Conservation (phyloP, 2,329 filamentous ascomycete species). For the Biscogniauxia sp. region DNA sequence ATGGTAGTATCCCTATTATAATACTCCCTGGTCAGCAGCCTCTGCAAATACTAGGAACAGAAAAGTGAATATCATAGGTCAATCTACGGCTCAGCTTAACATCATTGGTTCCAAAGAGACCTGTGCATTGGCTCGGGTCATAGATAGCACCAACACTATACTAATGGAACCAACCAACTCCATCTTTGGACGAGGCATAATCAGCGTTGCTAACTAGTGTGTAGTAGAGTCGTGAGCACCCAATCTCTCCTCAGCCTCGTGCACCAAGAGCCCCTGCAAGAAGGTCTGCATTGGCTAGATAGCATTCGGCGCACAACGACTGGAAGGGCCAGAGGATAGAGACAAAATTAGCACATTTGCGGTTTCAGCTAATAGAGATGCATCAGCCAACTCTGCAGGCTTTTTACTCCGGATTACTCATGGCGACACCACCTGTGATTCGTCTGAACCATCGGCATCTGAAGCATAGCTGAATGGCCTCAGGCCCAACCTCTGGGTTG, state of each 20-base stretch:
- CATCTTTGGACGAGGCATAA: constrained; percentile 16
- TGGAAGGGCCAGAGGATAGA: not conserved
- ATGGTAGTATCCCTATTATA: not conserved
- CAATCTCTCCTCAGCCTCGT: constrained; percentile 12
- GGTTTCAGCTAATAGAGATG: not conserved
- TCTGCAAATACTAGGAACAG: not conserved
- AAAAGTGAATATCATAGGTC: constrained; percentile 29
- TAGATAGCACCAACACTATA: constrained; percentile 33
- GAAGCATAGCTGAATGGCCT: not conserved
- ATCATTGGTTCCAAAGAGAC: not conserved
- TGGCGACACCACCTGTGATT: not conserved
- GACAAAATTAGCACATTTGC: constrained; percentile 2
- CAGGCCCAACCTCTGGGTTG: not conserved
- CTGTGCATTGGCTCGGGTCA: constrained; percentile 33
- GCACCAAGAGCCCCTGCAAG: constrained; percentile 13
- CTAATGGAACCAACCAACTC: constrained; percentile 20
- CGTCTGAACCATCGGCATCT: not conserved
- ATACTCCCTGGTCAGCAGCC: not conserved
- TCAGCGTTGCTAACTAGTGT: not conserved
- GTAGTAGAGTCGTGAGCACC: constrained; percentile 14
- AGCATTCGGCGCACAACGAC: constrained; percentile 8
- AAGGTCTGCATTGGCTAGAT: constrained; percentile 8
- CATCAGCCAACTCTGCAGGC: not conserved
- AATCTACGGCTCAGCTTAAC: constrained; percentile 27
- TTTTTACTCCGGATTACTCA: not conserved